Conservation (phyloP, 176 grass and related monocot genomes). For the Triticum urartu region DNA sequence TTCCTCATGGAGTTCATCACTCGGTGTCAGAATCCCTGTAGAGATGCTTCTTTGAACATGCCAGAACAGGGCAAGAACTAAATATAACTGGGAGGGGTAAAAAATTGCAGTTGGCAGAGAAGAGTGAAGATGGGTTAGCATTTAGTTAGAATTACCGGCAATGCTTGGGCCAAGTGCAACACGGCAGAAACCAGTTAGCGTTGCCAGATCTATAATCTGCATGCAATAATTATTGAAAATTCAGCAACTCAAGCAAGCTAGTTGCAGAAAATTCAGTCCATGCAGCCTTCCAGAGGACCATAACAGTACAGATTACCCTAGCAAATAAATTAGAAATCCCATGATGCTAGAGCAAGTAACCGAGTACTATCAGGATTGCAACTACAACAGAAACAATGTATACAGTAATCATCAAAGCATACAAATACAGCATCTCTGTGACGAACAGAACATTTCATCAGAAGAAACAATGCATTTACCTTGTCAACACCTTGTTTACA, state of each 20-base stretch:
- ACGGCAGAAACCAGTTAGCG: conserved; percentile 77
- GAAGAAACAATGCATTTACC: conserved; percentile 32
- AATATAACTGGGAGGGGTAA: not conserved
- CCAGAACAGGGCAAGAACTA: not conserved
- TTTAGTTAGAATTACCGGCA: conserved; percentile 53
- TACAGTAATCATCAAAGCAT: not conserved
- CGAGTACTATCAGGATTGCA: not conserved
- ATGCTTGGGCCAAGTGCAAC: conserved; percentile 86
- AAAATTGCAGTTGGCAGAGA: not conserved
- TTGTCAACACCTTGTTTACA: conserved; percentile 95
- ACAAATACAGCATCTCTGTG: not conserved
- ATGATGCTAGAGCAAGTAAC: not conserved
- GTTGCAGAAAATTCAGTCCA: no score
- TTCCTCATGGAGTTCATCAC: conserved; percentile 77
- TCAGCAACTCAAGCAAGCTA: not conserved
- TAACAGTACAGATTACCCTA: not conserved
- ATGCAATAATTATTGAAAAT: conserved; percentile 19
- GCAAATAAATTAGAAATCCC: not conserved
- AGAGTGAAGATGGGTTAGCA: not conserved
- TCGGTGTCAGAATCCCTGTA: conserved; percentile 76
- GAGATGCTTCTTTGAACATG: not conserved
- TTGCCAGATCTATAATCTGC: conserved; percentile 93
- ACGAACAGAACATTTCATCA: not conserved
- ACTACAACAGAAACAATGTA: not conserved
- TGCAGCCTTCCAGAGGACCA: not conserved